Evolutionary conservation across 2,329 filamentous ascomycete species (phyloP), one percentile per base, ranked within the genome.

Genomic region (Sporothrix schenckii): DNA sequence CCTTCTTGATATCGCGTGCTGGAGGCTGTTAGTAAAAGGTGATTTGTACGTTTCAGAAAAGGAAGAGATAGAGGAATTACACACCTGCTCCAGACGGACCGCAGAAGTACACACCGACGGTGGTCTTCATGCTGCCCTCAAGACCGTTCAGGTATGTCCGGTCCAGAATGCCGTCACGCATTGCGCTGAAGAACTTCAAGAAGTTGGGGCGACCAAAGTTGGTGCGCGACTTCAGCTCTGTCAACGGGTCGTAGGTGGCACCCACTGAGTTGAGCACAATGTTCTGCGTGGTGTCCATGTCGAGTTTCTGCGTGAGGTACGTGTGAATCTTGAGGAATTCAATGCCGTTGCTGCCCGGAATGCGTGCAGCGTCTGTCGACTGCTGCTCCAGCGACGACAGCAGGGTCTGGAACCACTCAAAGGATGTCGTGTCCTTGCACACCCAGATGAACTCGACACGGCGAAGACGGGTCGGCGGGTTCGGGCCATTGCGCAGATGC

Each of bases 371-470:
- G 76, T 89, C 87, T 71, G 88, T 85, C 66, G 91, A 94, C 79
- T 99, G 95, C 49, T 89, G 86, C 81, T 99, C 95, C 27, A 99
- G 90, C 0, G 92, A 96, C 0, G 92, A 92, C 19, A 99, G 87
- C 0, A 99, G 88, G 1, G 92, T 93, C 79, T 99, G 95, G 85
- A 99, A 98, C 95, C 95, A 99, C 82, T 98, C 95, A 77, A 99
- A 99, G 0, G 94, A 97, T 47, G 88, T 91, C 0, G 94, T 97
- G 77, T 97, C 94, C 80, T 92, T 95, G 86, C 94, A 97, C 67
- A 98, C 91, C 95, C 95, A 99, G 83, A 99, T 96, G 81, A 99
- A 99, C 80, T 99, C 95, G 44, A 99, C 94, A 79, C 95, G 91
- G 72, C 93, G 92, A 61, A 99, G 89, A 77, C 94, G 92, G 66